phyloP scores from a whole-genome alignment of 2,329 filamentous ascomycete species.

The Coniochaeta sp. region DNA sequence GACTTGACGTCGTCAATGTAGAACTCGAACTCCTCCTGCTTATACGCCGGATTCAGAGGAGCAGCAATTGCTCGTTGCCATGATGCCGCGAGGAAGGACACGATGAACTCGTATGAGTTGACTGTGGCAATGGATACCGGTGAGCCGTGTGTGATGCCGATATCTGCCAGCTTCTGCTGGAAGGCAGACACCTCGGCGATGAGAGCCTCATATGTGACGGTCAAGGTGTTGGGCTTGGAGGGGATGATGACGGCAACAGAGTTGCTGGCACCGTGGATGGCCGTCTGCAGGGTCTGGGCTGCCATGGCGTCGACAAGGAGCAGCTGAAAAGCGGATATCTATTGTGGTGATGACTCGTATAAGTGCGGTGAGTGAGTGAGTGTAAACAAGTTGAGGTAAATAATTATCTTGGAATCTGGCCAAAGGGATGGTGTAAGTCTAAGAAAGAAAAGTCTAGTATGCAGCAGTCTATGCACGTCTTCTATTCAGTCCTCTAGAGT shows the following conservation, averaged over 20 bases:
- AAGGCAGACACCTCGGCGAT: conserved; percentile 60
- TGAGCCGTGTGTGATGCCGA: conserved; percentile 62
- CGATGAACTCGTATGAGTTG: conserved; percentile 84
- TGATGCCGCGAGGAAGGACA: conserved; percentile 78
- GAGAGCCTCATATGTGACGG: conserved; percentile 64
- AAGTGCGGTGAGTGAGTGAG: not conserved
- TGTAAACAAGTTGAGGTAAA: not conserved
- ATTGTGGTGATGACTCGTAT: not conserved
- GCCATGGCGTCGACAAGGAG: conserved; percentile 21
- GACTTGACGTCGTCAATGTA: conserved; percentile 85
- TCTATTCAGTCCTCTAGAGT: not conserved
- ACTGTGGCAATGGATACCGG: conserved; percentile 77
- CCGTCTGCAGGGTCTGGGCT: conserved; percentile 37
- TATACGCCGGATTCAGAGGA: conserved; percentile 82
- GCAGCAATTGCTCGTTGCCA: conserved; percentile 80
- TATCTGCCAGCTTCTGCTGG: conserved; percentile 68
- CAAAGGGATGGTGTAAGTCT: not conserved
- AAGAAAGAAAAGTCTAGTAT: not conserved
- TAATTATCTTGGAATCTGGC: not conserved
- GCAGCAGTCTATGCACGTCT: not conserved
- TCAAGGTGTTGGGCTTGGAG: conserved; percentile 51
- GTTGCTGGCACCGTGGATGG: conserved; percentile 37
- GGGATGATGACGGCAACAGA: conserved; percentile 67
- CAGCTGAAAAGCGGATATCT: not conserved
- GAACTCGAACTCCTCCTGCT: conserved; percentile 85